Conservation (phyloP, 306 rosid species). For the Gastrolobium bilobum region DNA sequence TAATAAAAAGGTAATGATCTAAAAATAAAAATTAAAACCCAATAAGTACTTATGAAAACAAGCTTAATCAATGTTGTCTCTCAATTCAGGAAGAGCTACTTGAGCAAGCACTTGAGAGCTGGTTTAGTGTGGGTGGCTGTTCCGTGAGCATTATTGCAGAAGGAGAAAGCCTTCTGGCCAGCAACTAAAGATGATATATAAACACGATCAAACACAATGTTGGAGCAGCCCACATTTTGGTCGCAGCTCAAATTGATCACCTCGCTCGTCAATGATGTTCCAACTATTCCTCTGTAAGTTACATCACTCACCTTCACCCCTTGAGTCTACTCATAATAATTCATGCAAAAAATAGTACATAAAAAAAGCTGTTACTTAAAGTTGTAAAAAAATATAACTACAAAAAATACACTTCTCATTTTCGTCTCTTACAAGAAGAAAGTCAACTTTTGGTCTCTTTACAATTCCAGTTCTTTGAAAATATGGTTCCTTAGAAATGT, state of each 20-base stretch:
- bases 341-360: background rate
- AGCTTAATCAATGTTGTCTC: background rate
- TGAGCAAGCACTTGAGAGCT: slow-evolving; percentile 45
- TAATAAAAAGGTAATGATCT: background rate
- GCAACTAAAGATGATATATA: slow-evolving; percentile 47
- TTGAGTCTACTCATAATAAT: slow-evolving; percentile 37
- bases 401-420: background rate
- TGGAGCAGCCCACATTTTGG: slow-evolving; percentile 58
- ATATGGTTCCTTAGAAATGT: too few relatives aligned
- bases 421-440: too few relatives aligned
- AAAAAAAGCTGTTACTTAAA: background rate
- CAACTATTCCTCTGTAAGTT: slow-evolving; percentile 52
- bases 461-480: too few relatives aligned
- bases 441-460: too few relatives aligned
- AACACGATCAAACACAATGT: slow-evolving; percentile 57
- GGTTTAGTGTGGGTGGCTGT: slow-evolving; percentile 56
- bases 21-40: background rate
- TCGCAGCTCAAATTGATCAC: slow-evolving; percentile 61
- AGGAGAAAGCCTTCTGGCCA: slow-evolving; percentile 36
- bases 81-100: slow-evolving; percentile 39
- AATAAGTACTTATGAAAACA: background rate
- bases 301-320: slow-evolving; percentile 60
- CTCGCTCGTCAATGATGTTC: slow-evolving; percentile 54
- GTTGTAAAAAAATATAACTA: background rate
- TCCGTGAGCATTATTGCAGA: slow-evolving; percentile 63